Evolutionary conservation across 108 stramenopile genomes (phyloP), one percentile per base, ranked within the genome.

Genomic region (Discostella stelligeroides): DNA sequence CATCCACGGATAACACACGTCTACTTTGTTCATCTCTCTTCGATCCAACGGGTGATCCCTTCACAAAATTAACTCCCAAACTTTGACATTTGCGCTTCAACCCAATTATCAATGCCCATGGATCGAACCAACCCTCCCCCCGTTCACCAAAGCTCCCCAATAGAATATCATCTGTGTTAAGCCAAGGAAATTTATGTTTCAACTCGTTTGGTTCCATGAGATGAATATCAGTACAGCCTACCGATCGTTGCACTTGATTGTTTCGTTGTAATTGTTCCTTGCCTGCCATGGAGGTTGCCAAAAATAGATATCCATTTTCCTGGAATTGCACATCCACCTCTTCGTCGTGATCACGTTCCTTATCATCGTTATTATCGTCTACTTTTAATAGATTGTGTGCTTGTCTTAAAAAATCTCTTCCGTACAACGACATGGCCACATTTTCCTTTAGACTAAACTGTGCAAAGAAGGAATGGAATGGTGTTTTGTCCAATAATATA

Each of bases 111-210:
- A 84, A 64, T 7, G 79, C 72, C 86, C 85, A 86, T 42, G 90
- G 90, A 80, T 91, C 90, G 61, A 88, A 91, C 85, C 85, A 91
- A 2, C 90, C 90, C 46, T 91, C 90, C 23, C 85, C 86, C 20
- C 38, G 72, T 17, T 43, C 34, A 3, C 86, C 86, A 68, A 73
- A 85, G 21, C 76, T 76, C 14, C 86, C 90, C 41, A 85, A 23
- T 11, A 71, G 7, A 42, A 92, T 59, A 62, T 92, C 90, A 5
- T 73, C 71, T 12, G 63, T 71, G 59, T 88, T 78, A 43, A 92
- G 23, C 90, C 90, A 92, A 4, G 87, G 87, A 74, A 87, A 88
- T 28, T 53, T 60, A 14, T 63, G 41, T 48, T 64, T 27, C 68
- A 92, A 54, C 66, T 87, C 60, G 0, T 37, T 3, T 11, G 60